Base-by-base conservation (phyloP, 768 basidiomycete genomes). In the Amyloporia xantha region DNA sequence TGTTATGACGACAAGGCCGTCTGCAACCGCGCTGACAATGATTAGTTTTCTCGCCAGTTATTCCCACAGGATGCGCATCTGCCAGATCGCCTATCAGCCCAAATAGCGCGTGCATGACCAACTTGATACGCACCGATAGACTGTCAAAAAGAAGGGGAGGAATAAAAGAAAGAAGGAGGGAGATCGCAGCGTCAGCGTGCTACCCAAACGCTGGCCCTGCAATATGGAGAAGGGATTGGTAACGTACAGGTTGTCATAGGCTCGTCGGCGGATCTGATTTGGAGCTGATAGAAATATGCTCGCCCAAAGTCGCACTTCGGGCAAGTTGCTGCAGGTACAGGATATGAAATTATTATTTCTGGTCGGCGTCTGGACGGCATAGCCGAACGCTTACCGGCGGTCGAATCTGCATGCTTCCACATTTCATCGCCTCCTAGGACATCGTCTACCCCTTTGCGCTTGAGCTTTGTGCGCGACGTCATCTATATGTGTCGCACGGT, bases 241-340 rank as follows among this genome's bases (percentile, higher is more conserved):
- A 33, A 58, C 69, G 58, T 59, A 72, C 70, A 71, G 19, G 69
- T 71, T 10, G 87, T 91, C 90, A 91, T 92, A 13, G 88, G 89
- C 60, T 93, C 91, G 61, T 92, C 91, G 0, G 90, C 91, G 57
- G 90, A 94, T 39, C 95, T 72, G 53, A 97, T 99, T 64, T 99
- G 96, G 12, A 98, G 72, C 71, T 97, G 93, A 62, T 93, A 90
- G 69, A 89, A 99, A 66, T 93, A 97, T 3, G 95, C 94, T 41
- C 82, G 71, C 40, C 78, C 74, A 62, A 84, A 73, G 61, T 94
- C 93, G 64, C 95, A 99, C 57, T 92, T 91, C 7, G 73, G 74
- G 58, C 79, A 80, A n/a, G 71, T 66, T 1, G 72, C 79, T 77
- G 39, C 13, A 42, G 2, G 20, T 24, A 5, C 24, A 13, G 15